Base-by-base conservation (phyloP, 129 eudicot genomes). In the Erigeron canadensis region DNA sequence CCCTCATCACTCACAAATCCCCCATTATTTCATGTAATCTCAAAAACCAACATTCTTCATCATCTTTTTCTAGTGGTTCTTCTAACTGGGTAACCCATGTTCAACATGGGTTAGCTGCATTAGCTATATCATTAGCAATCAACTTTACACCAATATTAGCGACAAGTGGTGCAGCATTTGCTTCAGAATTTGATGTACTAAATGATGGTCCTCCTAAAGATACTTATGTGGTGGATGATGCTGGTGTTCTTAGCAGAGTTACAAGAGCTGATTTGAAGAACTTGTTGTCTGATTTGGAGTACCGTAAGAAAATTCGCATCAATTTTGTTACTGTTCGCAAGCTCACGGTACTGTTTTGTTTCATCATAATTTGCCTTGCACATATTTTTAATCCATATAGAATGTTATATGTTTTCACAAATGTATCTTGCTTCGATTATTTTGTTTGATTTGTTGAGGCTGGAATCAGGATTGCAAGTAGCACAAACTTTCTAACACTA, bases 121-220 rank as follows among this genome's bases (percentile, higher is more conserved):
- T 95, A 53, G 96, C 97, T 46, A 82, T 95, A 61, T 95, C 99
- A 45, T 63, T 95, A 44, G 96, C 96, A 6, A 86, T 95, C 41
- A 95, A 83, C 21, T 95, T 87, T 58, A 64, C 75, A 58, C 97
- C 97, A 15, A n/a, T 87, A 81, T 51, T 84, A 8, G 71, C 82
- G 2, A 28, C 19, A 55, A 78, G 82, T 22, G 66, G 86, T 62
- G 89, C 97, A 67, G 97, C 96, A 57, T 78, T 78, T 13, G 99
- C 96, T 4, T 90, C 99, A 21, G 99, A 95, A 68, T 95, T 95
- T 65, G 88, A 95, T 81, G 91, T 95, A 6, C 79, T 95, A 0
- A 95, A 84, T 74, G 97, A 88, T 5, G 99, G 94, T 22, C 99
- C 99, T 13, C 96, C 99, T 0, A 86, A 88, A 37, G 99, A 95